Conservation (phyloP, 2,329 filamentous ascomycete genomes). For the Neophaeococcomyces mojaviensis region DNA sequence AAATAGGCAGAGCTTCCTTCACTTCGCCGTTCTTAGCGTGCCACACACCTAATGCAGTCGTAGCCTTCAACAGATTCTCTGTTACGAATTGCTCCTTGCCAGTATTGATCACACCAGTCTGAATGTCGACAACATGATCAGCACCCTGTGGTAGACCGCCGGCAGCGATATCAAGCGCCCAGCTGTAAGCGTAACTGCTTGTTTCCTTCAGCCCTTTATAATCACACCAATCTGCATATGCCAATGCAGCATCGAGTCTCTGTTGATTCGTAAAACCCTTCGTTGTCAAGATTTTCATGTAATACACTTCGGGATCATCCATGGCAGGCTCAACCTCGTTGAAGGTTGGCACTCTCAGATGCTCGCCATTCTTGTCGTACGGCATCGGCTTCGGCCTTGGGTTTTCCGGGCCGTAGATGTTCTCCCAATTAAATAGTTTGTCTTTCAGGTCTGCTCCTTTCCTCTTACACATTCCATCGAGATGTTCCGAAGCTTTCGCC, state of each 20-base stretch:
- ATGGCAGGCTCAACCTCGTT: slow-evolving; percentile 67
- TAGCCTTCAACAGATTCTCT: slow-evolving; percentile 64
- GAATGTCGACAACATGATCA: slow-evolving; percentile 47
- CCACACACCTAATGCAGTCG: slow-evolving; percentile 72
- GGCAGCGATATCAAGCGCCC: slow-evolving; percentile 68
- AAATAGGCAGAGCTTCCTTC: slow-evolving; percentile 67
- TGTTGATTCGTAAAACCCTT: slow-evolving; percentile 72
- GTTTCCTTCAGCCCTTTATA: slow-evolving; percentile 61
- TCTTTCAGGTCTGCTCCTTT: slow-evolving; percentile 41
- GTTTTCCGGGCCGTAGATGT: slow-evolving; percentile 76
- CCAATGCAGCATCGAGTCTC: slow-evolving; percentile 70
- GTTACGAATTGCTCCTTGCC: slow-evolving; percentile 50
- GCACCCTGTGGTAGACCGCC: slow-evolving; percentile 38
- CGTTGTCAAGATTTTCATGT: slow-evolving; percentile 73
- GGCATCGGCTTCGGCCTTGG: slow-evolving; percentile 68
- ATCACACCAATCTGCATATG: slow-evolving; percentile 78
- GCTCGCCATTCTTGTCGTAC: slow-evolving; percentile 42
- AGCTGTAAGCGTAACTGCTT: slow-evolving; percentile 64
- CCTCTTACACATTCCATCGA: slow-evolving; percentile 66
- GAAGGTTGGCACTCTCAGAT: slow-evolving; percentile 54
- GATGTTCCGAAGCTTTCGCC: slow-evolving; percentile 68
- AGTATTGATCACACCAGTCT: slow-evolving; percentile 59
- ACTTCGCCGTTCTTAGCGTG: slow-evolving; percentile 63
- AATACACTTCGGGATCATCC: slow-evolving; percentile 65
- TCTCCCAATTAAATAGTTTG: slow-evolving; percentile 58